Percentiles rank a stretch among this genome's conserved stretches.
Conservation (phyloP, 495 filamentous ascomycete species). For the Xylaria longipes region DNA sequence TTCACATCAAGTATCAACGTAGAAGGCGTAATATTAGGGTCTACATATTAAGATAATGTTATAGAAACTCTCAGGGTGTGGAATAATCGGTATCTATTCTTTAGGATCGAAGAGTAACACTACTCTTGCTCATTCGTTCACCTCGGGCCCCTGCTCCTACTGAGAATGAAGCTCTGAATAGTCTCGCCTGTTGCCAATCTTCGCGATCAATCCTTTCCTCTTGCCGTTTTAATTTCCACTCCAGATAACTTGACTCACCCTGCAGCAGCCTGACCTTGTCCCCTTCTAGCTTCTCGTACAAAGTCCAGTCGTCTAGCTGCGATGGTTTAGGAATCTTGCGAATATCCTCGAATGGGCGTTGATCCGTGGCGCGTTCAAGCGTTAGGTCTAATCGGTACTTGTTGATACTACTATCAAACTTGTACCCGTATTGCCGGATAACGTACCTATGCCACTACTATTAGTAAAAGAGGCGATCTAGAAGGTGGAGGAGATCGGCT, state of each 20-base stretch:
- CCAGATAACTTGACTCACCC: constrained; percentile 37
- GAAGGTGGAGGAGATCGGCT: too few species aligned
- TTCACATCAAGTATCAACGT: not conserved
- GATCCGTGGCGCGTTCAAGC: constrained; percentile 42
- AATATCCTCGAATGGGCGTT: constrained; percentile 40
- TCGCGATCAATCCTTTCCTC: constrained; percentile 37
- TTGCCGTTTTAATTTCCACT: constrained; percentile 38
- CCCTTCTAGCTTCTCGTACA: constrained; percentile 48
- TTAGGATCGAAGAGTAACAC: not conserved
- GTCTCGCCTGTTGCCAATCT: constrained; percentile 34
- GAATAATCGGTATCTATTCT: not conserved
- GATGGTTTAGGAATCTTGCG: constrained; percentile 49
- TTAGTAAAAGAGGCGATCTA: not conserved
- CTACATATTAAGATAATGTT: not conserved
- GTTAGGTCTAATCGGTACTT: constrained; percentile 43
- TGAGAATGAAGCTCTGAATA: constrained; percentile 36
- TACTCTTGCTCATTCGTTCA: not conserved
- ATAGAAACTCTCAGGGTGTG: not conserved
- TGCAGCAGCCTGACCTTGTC: constrained; percentile 38
- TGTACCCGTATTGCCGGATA: constrained; percentile 49
- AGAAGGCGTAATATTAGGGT: not conserved
- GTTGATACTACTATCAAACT: constrained; percentile 37
- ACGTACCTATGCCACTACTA: constrained; percentile 24
- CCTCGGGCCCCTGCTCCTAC: not conserved
- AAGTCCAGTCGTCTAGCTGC: constrained; percentile 55